A percentile compares a stretch with the other conserved stretches of the same genome.
phyloP scores from a whole-genome alignment of 345 rosid genomes.

The Angophora floribunda region DNA sequence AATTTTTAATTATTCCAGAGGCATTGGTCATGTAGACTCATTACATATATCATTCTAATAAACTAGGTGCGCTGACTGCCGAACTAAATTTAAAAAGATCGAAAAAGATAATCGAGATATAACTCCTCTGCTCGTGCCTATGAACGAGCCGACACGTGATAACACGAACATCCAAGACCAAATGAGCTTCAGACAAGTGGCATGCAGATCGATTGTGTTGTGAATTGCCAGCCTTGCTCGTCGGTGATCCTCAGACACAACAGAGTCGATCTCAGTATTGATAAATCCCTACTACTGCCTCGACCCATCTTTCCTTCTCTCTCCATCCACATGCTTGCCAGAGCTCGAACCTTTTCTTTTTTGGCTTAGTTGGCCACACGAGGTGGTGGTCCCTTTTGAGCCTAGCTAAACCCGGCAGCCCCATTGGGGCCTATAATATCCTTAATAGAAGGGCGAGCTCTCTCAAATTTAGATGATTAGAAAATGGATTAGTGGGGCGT shows the following conservation, averaged over 20 bases:
- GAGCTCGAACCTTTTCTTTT: not conserved
- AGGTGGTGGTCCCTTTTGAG: not conserved
- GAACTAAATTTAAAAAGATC: not conserved
- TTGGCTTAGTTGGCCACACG: not conserved
- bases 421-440: not conserved
- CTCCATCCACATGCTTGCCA: not conserved
- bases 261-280: not conserved
- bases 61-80: not conserved
- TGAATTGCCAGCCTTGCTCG: too few species aligned
- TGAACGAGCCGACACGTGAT: not conserved
- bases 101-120: not conserved
- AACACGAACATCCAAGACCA: not conserved
- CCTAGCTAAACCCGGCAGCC: not conserved
- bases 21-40: not conserved
- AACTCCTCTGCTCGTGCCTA: not conserved
- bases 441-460: not conserved
- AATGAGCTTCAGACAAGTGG: not conserved
- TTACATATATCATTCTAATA: not conserved
- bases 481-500: not conserved
- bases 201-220: accelerated
- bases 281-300: not conserved
- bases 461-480: not conserved
- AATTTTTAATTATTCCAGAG: not conserved
- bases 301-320: not conserved
- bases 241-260: not conserved